Evolutionary conservation across 352 stramenopile genomes (phyloP).

Genomic region (Globisporangium acanthophoron): DNA sequence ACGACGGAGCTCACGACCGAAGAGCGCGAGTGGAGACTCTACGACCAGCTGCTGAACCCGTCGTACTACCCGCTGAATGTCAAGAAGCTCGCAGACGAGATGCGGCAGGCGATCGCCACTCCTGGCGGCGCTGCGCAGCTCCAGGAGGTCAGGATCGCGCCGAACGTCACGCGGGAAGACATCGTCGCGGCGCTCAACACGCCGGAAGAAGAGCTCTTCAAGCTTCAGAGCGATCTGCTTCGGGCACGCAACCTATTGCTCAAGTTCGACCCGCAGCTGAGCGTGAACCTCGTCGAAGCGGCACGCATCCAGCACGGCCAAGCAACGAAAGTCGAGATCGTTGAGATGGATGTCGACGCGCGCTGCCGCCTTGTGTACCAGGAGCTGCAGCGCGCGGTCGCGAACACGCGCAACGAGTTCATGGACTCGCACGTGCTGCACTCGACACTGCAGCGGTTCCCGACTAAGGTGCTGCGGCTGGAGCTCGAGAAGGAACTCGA

Average conservation of each 20-base stretch:
- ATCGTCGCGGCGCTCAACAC: slow-evolving; percentile 54
- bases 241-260: slow-evolving; percentile 54
- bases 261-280: slow-evolving; percentile 58
- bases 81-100: slow-evolving; percentile 26
- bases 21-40: slow-evolving; percentile 63
- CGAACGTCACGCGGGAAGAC: slow-evolving; percentile 50
- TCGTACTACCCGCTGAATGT: slow-evolving; percentile 58
- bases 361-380: slow-evolving; percentile 84
- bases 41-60: slow-evolving; percentile 70
- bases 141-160: slow-evolving; percentile 21
- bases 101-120: background rate
- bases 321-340: slow-evolving; percentile 21
- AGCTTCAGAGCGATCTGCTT: slow-evolving; percentile 49
- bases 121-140: slow-evolving; percentile 5
- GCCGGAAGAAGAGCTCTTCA: slow-evolving; percentile 69
- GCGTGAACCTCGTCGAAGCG: slow-evolving; percentile 42
- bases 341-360: slow-evolving; percentile 83
- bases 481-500: slow-evolving; percentile 93
- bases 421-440: slow-evolving; percentile 91
- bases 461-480: slow-evolving; percentile 79
- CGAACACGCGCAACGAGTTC: slow-evolving; percentile 76
- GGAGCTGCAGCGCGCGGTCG: slow-evolving; percentile 87
- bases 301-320: slow-evolving; percentile 30
- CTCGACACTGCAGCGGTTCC: slow-evolving; percentile 86
- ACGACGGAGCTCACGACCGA: slow-evolving; percentile 46